A percentile compares a stretch with the other conserved stretches of the same genome.
Conservation (phyloP, 2,329 filamentous ascomycete species). For the Pseudopyricularia cyperi region DNA sequence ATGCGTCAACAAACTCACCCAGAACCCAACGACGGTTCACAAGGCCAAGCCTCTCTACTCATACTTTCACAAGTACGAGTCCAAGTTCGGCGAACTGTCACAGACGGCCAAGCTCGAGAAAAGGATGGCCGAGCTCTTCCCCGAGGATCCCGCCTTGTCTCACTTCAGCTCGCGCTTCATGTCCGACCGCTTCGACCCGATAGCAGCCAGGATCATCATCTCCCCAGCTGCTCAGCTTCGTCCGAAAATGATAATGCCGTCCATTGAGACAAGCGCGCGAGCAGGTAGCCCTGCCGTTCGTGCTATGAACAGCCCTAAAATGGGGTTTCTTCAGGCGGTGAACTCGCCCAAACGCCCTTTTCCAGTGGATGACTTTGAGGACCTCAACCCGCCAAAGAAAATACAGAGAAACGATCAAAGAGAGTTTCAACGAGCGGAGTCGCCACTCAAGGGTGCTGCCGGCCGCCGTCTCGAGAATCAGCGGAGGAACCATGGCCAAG, state of each 20-base stretch:
- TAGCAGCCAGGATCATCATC: conserved; percentile 67
- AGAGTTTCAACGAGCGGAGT: conserved; percentile 79
- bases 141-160: conserved; percentile 64
- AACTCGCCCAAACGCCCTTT: conserved; percentile 51
- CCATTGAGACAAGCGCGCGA: conserved; percentile 32
- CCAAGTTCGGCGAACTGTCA: conserved; percentile 80
- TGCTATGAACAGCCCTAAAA: conserved; percentile 28
- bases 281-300: conserved; percentile 7
- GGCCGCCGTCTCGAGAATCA: conserved; percentile 75
- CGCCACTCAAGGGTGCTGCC: conserved; percentile 82
- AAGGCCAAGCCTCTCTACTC: conserved; percentile 78
- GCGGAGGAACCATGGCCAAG: conserved; percentile 43
- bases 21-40: conserved; percentile 58
- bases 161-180: conserved; percentile 69
- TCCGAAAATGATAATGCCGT: conserved; percentile 39
- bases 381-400: conserved; percentile 59
- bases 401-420: conserved; percentile 57
- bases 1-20: conserved; percentile 68
- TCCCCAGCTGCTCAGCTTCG: conserved; percentile 69
- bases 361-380: conserved; percentile 58
- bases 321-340: conserved; percentile 30
- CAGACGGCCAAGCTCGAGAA: conserved; percentile 86
- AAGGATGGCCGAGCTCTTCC: conserved; percentile 88
- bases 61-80: conserved; percentile 93
- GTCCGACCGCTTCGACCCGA: conserved; percentile 65